These are phyloP conservation scores for Arabis alpina DNA, from an alignment of 345 rosid species.

Conservation along the genomic window DNA sequence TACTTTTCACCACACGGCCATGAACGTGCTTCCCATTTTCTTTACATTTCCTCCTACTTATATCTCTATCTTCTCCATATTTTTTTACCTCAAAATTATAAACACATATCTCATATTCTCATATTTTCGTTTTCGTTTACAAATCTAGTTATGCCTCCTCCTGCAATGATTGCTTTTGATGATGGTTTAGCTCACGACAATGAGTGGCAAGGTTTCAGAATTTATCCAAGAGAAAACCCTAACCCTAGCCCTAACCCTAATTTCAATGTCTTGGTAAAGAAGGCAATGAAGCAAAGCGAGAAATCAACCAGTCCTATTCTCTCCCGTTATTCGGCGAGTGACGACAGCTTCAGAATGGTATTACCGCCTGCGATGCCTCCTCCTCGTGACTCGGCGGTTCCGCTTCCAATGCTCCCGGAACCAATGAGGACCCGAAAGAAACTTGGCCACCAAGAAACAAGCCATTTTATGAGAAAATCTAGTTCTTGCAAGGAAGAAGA, in stretches of 20 bases:
- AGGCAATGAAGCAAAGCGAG: slow-evolving; percentile 22
- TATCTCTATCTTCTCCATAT: slow-evolving; percentile 27
- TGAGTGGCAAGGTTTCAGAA: slow-evolving; percentile 40
- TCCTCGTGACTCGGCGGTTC: slow-evolving; percentile 38
- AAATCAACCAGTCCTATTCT: slow-evolving; percentile 20
- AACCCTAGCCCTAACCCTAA: slow-evolving; percentile 33
- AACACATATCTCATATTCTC: slow-evolving; percentile 14
- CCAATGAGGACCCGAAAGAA: slow-evolving; percentile 51
- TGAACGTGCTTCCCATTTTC: slow-evolving; percentile 43
- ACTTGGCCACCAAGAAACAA: slow-evolving; percentile 36
- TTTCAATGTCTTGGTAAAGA: slow-evolving; percentile 35
- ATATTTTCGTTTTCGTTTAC: neutral
- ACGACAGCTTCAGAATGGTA: slow-evolving; percentile 53
- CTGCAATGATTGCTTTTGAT: slow-evolving; percentile 35
- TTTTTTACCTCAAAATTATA: slow-evolving; percentile 25
- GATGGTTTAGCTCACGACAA: slow-evolving; percentile 21
- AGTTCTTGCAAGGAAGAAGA: slow-evolving; percentile 43
- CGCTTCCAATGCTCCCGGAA: slow-evolving; percentile 46
- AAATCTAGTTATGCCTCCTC: slow-evolving; percentile 35
- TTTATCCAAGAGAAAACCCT: slow-evolving; percentile 32
- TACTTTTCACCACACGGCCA: slow-evolving; percentile 27
- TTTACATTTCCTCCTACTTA: slow-evolving; percentile 7
- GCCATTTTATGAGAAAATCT: slow-evolving; percentile 17
- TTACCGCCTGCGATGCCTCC: slow-evolving; percentile 49
- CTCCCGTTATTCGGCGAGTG: slow-evolving; percentile 32